Conservation (phyloP, 1,284 basidiomycete genomes). For the Pseudozyma hubeiensis region DNA sequence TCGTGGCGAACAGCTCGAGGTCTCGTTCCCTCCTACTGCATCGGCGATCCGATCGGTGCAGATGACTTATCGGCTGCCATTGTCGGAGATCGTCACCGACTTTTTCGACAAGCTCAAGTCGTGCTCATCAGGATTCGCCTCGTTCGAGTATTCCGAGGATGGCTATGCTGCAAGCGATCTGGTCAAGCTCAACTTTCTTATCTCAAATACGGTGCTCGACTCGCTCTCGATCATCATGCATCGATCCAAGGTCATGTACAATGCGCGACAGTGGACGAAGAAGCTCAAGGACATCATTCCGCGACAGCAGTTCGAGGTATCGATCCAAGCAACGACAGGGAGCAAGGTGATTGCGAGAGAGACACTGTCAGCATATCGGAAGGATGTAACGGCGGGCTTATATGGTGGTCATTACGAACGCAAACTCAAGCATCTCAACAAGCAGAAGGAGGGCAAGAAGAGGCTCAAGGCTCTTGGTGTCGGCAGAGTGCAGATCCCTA, state of each 20-base stretch:
- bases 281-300: slow-evolving; percentile 73
- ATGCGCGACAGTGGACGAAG: slow-evolving; percentile 57
- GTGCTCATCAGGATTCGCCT: slow-evolving; percentile 65
- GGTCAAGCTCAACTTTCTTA: slow-evolving; percentile 64
- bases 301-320: slow-evolving; percentile 89
- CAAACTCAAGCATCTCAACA: slow-evolving; percentile 63
- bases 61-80: slow-evolving; percentile 63
- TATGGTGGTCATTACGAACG: slow-evolving; percentile 78
- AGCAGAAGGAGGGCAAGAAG: slow-evolving; percentile 67
- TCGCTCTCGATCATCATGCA: slow-evolving; percentile 64
- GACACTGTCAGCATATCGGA: slow-evolving; percentile 70
- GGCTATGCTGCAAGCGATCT: slow-evolving; percentile 60
- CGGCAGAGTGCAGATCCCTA: slow-evolving; percentile 63
- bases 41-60: slow-evolving; percentile 54
- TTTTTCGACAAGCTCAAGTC: slow-evolving; percentile 68
- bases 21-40: slow-evolving; percentile 37
- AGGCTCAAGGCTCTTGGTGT: slow-evolving; percentile 61
- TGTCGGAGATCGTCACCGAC: slow-evolving; percentile 66
- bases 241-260: slow-evolving; percentile 56
- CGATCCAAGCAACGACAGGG: slow-evolving; percentile 75
- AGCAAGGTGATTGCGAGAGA: slow-evolving; percentile 89
- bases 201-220: slow-evolving; percentile 61
- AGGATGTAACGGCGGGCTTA: slow-evolving; percentile 93
- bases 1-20: slow-evolving; percentile 64
- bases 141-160: slow-evolving; percentile 63